Percentiles rank a stretch among this genome's conserved stretches.
phyloP scores from a whole-genome alignment of 2,329 filamentous ascomycete species.

The Fusarium virguliforme region DNA sequence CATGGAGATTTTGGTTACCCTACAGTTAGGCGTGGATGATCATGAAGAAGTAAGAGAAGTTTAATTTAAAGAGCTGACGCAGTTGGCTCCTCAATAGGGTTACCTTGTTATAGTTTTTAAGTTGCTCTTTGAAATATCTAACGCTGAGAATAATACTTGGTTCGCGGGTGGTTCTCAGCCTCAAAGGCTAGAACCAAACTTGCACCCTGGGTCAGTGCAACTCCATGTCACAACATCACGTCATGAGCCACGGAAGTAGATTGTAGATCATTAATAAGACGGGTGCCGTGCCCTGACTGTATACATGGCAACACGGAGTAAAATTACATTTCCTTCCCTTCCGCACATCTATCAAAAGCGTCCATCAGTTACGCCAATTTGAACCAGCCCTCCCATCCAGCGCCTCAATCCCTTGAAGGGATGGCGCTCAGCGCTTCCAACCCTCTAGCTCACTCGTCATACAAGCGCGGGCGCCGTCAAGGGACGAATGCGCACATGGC shows the following conservation, averaged over 20 bases:
- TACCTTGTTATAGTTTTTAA: background rate
- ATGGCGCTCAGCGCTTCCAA: slow-evolving; percentile 37
- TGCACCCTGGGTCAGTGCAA: background rate
- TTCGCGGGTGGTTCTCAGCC: background rate
- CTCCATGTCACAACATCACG: background rate
- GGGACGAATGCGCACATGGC: slow-evolving; percentile 30
- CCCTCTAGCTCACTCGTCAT: slow-evolving; percentile 33
- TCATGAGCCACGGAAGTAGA: slow-evolving; percentile 33
- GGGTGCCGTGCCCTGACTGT: slow-evolving; percentile 52
- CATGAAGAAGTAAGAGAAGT: too few relatives aligned
- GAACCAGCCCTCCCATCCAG: slow-evolving; percentile 40
- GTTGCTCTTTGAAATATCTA: background rate
- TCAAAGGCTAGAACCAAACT: background rate
- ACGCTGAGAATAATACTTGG: too few relatives aligned
- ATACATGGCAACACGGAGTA: slow-evolving; percentile 60
- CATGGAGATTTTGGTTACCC: slow-evolving; percentile 27
- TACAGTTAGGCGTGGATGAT: slow-evolving; percentile 5
- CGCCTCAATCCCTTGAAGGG: slow-evolving; percentile 35
- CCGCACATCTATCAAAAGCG: slow-evolving; percentile 57
- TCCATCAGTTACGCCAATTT: slow-evolving; percentile 49
- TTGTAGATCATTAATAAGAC: slow-evolving; percentile 55
- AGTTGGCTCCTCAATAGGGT: too few relatives aligned
- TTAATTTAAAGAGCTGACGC: background rate
- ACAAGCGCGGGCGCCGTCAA: slow-evolving; percentile 25
- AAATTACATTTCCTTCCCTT: slow-evolving; percentile 59